Evolutionary conservation across 2,329 filamentous ascomycete genomes (phyloP).

Genomic region (Fusarium sp.): DNA sequence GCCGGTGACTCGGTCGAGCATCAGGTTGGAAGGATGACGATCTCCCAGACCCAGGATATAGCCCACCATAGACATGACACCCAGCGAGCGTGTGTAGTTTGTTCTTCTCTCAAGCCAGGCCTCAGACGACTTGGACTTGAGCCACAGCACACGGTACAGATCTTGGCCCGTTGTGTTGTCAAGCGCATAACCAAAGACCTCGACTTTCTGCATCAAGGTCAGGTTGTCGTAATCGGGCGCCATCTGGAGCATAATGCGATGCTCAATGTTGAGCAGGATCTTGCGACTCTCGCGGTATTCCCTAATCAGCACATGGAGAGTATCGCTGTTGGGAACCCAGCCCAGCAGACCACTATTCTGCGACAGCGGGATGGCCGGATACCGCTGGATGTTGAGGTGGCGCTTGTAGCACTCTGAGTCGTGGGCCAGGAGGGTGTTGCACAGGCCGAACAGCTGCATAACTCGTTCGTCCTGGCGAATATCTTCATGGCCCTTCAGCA

Average conservation of each 20-base stretch:
- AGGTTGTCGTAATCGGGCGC: conserved; percentile 98
- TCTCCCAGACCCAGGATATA: conserved; percentile 98
- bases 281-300: conserved; percentile 98
- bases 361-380: conserved; percentile 95
- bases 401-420: conserved; percentile 98
- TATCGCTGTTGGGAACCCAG: conserved; percentile 98
- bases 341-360: conserved; percentile 95
- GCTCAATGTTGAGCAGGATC: conserved; percentile 98
- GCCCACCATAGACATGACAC: conserved; percentile 99
- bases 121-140: conserved; percentile 98
- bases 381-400: conserved; percentile 95
- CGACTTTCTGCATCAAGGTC: conserved; percentile 99
- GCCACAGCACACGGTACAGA: conserved; percentile 96
- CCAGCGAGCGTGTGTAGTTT: conserved; percentile 97
- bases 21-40: conserved; percentile 96
- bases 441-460: conserved; percentile 98
- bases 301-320: conserved; percentile 93
- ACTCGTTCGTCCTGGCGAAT: conserved; percentile 98
- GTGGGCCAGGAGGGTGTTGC: conserved; percentile 93
- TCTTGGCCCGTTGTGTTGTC: conserved; percentile 99
- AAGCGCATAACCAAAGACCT: conserved; percentile 98
- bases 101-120: conserved; percentile 97
- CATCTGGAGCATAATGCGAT: conserved; percentile 99
- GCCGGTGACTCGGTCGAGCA: conserved; percentile 95
- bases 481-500: conserved; percentile 99